Conservation (phyloP, 2,329 filamentous ascomycete species). For the Talaromyces sp. region DNA sequence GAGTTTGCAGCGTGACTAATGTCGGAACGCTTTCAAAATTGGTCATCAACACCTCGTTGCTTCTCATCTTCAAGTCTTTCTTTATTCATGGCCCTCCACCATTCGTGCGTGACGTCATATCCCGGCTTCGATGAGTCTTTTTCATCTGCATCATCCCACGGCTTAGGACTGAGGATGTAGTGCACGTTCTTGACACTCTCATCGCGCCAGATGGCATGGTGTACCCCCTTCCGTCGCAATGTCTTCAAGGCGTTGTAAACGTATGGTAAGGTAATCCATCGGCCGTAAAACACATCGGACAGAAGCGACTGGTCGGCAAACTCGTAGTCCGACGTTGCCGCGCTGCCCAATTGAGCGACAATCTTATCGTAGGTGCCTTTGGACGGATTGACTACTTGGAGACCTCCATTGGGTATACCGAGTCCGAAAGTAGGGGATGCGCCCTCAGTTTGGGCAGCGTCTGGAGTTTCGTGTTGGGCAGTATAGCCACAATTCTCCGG, state of each 20-base stretch:
- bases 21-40: background rate
- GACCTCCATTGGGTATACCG: slow-evolving; percentile 58
- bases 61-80: slow-evolving; percentile 6
- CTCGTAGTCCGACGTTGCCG: slow-evolving; percentile 50
- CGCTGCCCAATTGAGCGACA: slow-evolving; percentile 39
- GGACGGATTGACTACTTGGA: slow-evolving; percentile 61
- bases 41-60: slow-evolving; percentile 13
- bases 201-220: slow-evolving; percentile 59
- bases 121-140: background rate
- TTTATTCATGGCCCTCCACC: slow-evolving; percentile 11
- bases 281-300: slow-evolving; percentile 54
- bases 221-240: slow-evolving; percentile 53
- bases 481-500: slow-evolving; percentile 61
- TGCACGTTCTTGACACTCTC: slow-evolving; percentile 60
- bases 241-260: slow-evolving; percentile 61
- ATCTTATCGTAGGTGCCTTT: slow-evolving; percentile 52
- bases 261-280: slow-evolving; percentile 59
- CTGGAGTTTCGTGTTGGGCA: slow-evolving; percentile 51
- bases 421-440: slow-evolving; percentile 50
- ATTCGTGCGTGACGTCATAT: slow-evolving; percentile 10
- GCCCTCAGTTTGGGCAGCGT: slow-evolving; percentile 51
- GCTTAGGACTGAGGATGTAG: slow-evolving; percentile 60
- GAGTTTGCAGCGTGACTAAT: background rate
- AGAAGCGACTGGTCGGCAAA: slow-evolving; percentile 60
- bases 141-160: slow-evolving; percentile 53